These are phyloP conservation scores for Phytophthora fragariae DNA, from an alignment of 352 stramenopile genomes.

Conservation along the genomic window DNA sequence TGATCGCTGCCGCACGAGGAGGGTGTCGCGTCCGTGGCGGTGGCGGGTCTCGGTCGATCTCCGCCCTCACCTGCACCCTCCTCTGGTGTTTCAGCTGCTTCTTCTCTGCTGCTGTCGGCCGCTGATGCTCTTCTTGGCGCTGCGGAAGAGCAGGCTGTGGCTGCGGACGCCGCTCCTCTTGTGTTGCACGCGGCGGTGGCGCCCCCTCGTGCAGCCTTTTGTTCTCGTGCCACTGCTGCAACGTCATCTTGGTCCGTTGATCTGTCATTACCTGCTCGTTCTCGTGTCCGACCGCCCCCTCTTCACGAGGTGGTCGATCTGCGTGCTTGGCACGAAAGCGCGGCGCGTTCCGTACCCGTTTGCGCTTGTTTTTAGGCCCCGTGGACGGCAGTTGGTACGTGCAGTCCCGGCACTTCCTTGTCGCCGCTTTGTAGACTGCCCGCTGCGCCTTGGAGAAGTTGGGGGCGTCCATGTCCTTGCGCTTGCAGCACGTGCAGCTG, in stretches of 20 bases:
- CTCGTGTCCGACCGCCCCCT: not conserved
- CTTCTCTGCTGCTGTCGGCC: not conserved
- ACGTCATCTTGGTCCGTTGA: not conserved
- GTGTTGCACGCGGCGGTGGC: no score
- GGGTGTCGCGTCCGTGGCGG: not conserved
- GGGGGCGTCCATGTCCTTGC: not conserved
- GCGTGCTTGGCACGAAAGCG: not conserved
- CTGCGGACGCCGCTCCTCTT: no score
- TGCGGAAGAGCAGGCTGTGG: no score
- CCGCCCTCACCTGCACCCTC: no score
- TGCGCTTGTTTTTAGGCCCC: not conserved
- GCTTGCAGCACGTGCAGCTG: not conserved
- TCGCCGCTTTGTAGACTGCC: not conserved
- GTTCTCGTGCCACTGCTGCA: not conserved
- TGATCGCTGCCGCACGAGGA: not conserved
- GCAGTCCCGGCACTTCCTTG: not conserved
- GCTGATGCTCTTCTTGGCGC: no score
- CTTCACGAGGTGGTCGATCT: not conserved
- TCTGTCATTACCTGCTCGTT: not conserved
- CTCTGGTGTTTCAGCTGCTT: not conserved
- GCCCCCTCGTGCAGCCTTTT: not conserved
- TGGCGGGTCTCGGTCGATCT: not conserved
- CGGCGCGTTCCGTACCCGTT: not conserved
- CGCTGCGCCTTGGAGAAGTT: not conserved
- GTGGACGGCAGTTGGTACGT: not conserved